These are phyloP conservation scores for Aulographum hederae DNA, from an alignment of 2,329 filamentous ascomycete genomes.

Conservation along the genomic window DNA sequence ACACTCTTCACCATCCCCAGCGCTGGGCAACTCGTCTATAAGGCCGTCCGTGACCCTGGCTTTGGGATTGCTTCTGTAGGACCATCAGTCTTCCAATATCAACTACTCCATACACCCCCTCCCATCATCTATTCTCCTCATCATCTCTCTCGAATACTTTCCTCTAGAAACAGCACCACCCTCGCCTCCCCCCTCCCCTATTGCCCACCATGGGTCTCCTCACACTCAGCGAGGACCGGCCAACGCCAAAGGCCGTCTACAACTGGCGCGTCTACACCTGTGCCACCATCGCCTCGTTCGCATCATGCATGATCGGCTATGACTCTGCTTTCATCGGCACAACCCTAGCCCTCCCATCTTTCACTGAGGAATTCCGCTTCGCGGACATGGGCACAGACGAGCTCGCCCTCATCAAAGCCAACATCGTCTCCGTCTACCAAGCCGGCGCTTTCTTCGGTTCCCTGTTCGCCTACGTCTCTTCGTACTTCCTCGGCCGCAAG, in stretches of 20 bases:
- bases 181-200: neutral
- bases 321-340: conserved; percentile 68
- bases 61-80: no score
- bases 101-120: no score
- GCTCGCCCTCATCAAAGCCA: conserved; percentile 46
- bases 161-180: no score
- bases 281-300: conserved; percentile 35
- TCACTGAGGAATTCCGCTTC: conserved; percentile 50
- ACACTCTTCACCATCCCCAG: no score
- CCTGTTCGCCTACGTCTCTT: conserved; percentile 47
- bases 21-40: no score
- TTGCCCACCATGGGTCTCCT: conserved; percentile 19
- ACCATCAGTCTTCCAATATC: no score
- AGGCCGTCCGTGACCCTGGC: no score
- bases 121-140: no score
- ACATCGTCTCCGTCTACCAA: conserved; percentile 69
- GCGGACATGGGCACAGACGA: conserved; percentile 25
- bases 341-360: conserved; percentile 52
- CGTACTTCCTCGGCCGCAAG: conserved; percentile 49
- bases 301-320: conserved; percentile 40
- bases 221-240: conserved; percentile 24
- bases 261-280: conserved; percentile 40
- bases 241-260: conserved; percentile 38
- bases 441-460: conserved; percentile 71
- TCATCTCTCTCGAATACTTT: no score